Conservation (phyloP, 345 rosid species). For the Hibiscus trionum region DNA sequence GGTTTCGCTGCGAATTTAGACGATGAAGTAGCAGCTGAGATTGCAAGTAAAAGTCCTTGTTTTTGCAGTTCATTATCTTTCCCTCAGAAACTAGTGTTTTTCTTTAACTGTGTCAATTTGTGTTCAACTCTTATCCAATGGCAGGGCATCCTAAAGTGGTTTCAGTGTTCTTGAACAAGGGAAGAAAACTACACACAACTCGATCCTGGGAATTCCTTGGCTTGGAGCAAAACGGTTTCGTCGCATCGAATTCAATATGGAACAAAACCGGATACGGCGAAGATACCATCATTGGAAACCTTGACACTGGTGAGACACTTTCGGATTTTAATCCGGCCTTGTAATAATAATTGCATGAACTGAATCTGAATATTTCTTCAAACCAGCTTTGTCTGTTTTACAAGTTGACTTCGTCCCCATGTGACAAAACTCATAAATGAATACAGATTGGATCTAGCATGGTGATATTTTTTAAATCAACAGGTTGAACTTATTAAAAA, state of each 20-base stretch:
- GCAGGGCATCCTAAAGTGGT: constrained; percentile 72
- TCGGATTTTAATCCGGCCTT: not conserved
- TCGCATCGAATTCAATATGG: constrained; percentile 54
- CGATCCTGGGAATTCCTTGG: constrained; percentile 86
- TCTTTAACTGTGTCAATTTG: not conserved
- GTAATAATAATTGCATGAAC: no score
- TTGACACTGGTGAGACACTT: constrained; percentile 58
- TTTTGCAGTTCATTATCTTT: no score
- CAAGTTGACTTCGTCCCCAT: not conserved
- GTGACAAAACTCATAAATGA: not conserved
- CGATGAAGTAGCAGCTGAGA: constrained; percentile 42
- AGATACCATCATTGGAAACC: constrained; percentile 76
- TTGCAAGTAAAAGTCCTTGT: constrained; percentile 37
- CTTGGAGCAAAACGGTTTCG: constrained; percentile 38
- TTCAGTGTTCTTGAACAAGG: constrained; percentile 70
- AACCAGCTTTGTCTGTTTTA: not conserved
- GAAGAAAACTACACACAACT: constrained; percentile 71
- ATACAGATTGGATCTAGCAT: not conserved
- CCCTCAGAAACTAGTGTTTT: not conserved
- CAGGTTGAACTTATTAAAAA: not conserved
- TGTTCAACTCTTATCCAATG: not conserved
- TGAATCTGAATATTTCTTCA: not conserved
- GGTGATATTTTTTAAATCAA: not conserved
- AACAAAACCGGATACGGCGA: constrained; percentile 63
- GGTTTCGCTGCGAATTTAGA: constrained; percentile 73